Percentiles rank a stretch among this genome's conserved stretches.
These are phyloP conservation scores for Alliaria petiolata DNA, from an alignment of 345 rosid genomes.

Conservation along the genomic window DNA sequence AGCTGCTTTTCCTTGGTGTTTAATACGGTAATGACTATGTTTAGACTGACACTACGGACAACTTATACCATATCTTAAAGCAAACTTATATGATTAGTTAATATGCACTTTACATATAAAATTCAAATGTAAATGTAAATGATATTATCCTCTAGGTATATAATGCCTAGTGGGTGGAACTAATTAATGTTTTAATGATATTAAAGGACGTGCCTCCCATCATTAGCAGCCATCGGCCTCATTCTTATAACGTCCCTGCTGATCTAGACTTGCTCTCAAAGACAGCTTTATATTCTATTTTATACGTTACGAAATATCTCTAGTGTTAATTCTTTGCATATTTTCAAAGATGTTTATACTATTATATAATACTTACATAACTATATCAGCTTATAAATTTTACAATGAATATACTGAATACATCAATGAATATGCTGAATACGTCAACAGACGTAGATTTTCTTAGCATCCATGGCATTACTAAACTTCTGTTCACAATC, in stretches of 20 bases:
- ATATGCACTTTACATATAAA: background rate
- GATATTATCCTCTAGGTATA: constrained; percentile 1
- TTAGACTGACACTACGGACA: background rate
- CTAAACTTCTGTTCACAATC: background rate
- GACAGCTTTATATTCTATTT: background rate
- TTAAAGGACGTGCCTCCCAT: background rate
- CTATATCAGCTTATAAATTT: too few relatives aligned
- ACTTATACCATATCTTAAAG: constrained; percentile 2
- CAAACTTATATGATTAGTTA: background rate
- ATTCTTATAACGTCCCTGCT: background rate
- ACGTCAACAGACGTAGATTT: background rate
- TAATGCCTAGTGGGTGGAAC: constrained; percentile 11
- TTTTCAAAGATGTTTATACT: background rate
- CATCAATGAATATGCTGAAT: background rate
- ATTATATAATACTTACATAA: background rate
- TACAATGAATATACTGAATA: background rate
- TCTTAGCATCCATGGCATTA: background rate
- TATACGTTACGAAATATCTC: background rate
- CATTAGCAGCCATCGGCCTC: background rate
- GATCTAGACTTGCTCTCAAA: constrained; percentile 11
- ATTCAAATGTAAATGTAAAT: background rate
- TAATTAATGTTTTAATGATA: constrained; percentile 1
- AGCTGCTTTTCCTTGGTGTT: background rate
- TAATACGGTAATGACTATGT: background rate
- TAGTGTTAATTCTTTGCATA: background rate